Evolutionary conservation across 169 alveolate species (phyloP).

Genomic region (Plasmodium gallinaceum): DNA sequence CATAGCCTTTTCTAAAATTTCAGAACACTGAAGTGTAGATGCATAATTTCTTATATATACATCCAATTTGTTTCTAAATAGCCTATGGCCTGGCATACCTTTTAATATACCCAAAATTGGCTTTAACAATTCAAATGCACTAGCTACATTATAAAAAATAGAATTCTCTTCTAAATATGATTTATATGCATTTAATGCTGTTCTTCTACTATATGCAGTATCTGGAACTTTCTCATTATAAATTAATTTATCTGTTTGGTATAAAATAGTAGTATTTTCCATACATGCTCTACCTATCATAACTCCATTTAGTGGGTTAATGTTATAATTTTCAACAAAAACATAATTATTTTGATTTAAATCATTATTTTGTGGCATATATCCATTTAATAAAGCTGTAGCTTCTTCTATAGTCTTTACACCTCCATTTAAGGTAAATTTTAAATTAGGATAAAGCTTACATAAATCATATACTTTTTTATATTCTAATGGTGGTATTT

Average conservation of each 20-base stretch:
- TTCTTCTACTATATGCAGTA: constrained; percentile 81
- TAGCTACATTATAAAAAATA: constrained; percentile 69
- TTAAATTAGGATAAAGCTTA: constrained; percentile 91
- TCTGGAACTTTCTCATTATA: constrained; percentile 79
- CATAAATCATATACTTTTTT: constrained; percentile 91
- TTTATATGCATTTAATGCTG: constrained; percentile 81
- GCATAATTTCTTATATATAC: constrained; percentile 55
- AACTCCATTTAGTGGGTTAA: constrained; percentile 83
- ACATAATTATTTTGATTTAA: constrained; percentile 52
- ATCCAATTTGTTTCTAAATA: constrained; percentile 79
- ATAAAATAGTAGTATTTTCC: constrained; percentile 87
- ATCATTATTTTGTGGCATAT: constrained; percentile 23
- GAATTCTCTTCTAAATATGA: constrained; percentile 47
- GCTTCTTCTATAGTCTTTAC: constrained; percentile 85
- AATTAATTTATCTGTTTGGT: constrained; percentile 83
- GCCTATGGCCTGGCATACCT: constrained; percentile 85
- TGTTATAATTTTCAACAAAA: constrained; percentile 38
- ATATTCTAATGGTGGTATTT: constrained; percentile 93
- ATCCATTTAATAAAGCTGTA: constrained; percentile 78
- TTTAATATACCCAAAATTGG: constrained; percentile 88
- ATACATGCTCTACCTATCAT: constrained; percentile 90
- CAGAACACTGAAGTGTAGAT: constrained; percentile 43
- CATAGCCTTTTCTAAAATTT: constrained; percentile 59
- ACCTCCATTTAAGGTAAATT: constrained; percentile 96
- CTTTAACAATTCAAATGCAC: constrained; percentile 82